Evolutionary conservation across 2,329 filamentous ascomycete genomes (phyloP), one percentile per base, ranked within the genome.

Genomic region (Sphaerulina populicola): DNA sequence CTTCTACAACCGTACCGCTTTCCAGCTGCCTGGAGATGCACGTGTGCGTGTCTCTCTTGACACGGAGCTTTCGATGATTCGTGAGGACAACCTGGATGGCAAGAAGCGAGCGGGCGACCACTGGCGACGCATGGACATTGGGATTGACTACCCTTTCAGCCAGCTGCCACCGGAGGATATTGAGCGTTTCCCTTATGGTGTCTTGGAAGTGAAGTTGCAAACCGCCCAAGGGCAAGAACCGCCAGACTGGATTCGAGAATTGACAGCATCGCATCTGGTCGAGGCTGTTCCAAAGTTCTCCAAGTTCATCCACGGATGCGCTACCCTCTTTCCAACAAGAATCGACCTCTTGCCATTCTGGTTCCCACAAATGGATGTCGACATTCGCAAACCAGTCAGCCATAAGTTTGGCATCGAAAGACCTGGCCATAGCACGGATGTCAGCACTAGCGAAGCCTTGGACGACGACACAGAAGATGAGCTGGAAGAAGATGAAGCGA

Each of bases 241-340:
- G 11, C 93, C 93, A 0, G 86, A 94, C 65, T 98, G 93, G 93
- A 91, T 98, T 61, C 84, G 89, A 18, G 88, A 97, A 66, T 78
- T 98, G 46, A 94, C 89, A 40, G 79, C 88, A 10, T 95, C 89
- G 56, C 93, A 98, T 72, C 77, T 98, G 12, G 93, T 98, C 2
- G 93, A 98, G 72, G 90, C 93, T n/a, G 90, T 98, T 2, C 93
- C 93, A 56, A 98, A 98, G 67, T 98, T 97, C 71, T 96, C 89
- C 65, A 98, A 98, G 72, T 98, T 97, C 69, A 97, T 98, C 52
- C 93, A 98, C 69, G 93, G 93, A 53, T 89, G 85, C 1, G 91
- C 91, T 8, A 86, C 81, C 9, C 72, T 98, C 41, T 94, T 96
- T 68, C 90, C 90, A 0, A 79, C 83, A 40, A 82, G 86, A 49